Evolutionary conservation across 2,329 filamentous ascomycete species (phyloP), one percentile per base, ranked within the genome.

Genomic region (Cladophialophora psammophila): DNA sequence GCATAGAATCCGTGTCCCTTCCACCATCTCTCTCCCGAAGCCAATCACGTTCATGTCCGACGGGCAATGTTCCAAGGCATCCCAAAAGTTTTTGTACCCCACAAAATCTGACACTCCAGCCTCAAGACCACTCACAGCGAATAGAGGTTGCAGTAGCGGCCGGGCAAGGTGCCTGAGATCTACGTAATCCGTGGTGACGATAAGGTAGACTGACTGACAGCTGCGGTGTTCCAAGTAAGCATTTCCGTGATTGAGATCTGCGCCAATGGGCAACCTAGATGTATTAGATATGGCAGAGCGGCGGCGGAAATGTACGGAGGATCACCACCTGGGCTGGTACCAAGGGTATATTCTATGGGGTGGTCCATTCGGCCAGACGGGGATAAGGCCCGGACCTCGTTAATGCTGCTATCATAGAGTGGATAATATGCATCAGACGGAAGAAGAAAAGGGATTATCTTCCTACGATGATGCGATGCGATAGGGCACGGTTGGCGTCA

Each of bases 131-230:
- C 18, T 52, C 35, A 31, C 31, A 61, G 34, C 26, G 26, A 18
- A 42, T 35, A 31, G 13, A 40, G n/a, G 26, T 6, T 54, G 59
- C 59, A 61, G 59, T 53, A 61, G 59, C 34, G 45, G 59, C 10
- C 45, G 59, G 59, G 45, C 31, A 34, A 53, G 50, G 18, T 53
- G 48, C n/a, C 13, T 54, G 34, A 31, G n/a, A 50, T 61, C 48
- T 53, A 53, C 59, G 59, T 61, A 61, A 61, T 45, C 57, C 26
- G 20, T 15, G 53, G 53, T 40, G 48, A 42, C 18, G 34, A 54
- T 34, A 34, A 42, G 20, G 20, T 50, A 45, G 45, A 26, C 45
- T 18, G 45, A 50, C 10, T 34, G 50, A 45, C 57, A 50, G 18
- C 45, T 34, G 32, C 57, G 15, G 20, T 50, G 40, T 26, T 2